Conservation (phyloP, 371 early-diverging fungal species). For the Circinella minor region DNA sequence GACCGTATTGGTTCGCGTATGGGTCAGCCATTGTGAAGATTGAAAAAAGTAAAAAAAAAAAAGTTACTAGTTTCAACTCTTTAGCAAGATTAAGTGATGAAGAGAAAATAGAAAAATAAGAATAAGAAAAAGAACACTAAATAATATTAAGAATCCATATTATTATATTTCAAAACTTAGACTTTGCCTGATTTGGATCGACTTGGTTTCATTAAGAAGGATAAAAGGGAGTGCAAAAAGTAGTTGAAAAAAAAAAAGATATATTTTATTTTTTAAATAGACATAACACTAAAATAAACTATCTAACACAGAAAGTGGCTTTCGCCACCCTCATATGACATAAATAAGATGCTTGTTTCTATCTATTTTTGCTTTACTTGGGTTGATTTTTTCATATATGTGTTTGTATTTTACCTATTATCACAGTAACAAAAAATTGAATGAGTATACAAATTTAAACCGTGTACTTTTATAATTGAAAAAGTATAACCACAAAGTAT, state of each 20-base stretch:
- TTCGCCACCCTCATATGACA: too few relatives aligned
- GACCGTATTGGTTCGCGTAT: constrained; percentile 28
- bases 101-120: background rate
- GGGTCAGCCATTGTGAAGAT: constrained; percentile 27
- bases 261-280: background rate
- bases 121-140: background rate
- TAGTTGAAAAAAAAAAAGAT: background rate
- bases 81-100: constrained; percentile 1
- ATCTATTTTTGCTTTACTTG: too few relatives aligned
- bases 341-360: too few relatives aligned
- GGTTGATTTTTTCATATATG: too few relatives aligned
- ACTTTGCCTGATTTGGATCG: constrained; percentile 12
- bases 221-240: background rate
- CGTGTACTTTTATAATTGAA: too few relatives aligned
- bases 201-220: background rate
- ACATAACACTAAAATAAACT: background rate
- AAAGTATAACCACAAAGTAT: too few relatives aligned
- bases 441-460: too few relatives aligned
- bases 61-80: too few relatives aligned
- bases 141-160: background rate
- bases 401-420: too few relatives aligned
- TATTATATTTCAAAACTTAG: constrained; percentile 2
- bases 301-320: too few relatives aligned
- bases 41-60: too few relatives aligned
- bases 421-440: too few relatives aligned